These are phyloP conservation scores for Pseudonitzschia delicatissima DNA, from an alignment of 108 stramenopile genomes.

Conservation along the genomic window DNA sequence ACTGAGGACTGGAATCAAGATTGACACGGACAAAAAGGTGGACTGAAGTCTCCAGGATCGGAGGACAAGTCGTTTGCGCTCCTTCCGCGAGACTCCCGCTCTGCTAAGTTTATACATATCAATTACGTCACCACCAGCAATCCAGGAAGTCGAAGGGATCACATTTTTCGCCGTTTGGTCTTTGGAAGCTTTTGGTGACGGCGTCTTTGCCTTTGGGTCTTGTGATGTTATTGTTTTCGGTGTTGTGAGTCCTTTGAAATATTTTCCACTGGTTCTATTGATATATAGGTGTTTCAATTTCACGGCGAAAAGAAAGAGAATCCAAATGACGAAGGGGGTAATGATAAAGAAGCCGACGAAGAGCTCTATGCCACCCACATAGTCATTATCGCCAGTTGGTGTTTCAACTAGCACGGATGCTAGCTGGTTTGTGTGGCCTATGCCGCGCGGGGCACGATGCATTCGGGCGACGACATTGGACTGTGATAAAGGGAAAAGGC, in stretches of 20 bases:
- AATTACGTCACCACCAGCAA: constrained; percentile 36
- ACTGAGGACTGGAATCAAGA: constrained; percentile 31
- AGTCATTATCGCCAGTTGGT: not conserved
- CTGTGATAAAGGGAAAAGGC: not conserved
- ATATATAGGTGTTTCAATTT: not conserved
- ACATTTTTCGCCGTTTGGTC: not conserved
- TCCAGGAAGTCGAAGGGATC: not conserved
- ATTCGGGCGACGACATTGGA: not conserved
- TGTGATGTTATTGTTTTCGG: not conserved
- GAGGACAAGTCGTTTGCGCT: constrained; percentile 19
- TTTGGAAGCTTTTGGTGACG: not conserved
- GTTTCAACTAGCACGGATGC: not conserved
- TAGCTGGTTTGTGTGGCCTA: not conserved
- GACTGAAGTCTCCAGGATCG: constrained; percentile 44
- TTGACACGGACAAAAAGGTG: constrained; percentile 21
- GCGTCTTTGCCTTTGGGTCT: not conserved
- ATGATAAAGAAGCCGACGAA: constrained; percentile 1
- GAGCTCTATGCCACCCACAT: not conserved
- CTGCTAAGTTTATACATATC: constrained; percentile 30
- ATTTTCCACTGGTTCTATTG: not conserved
- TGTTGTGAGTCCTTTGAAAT: not conserved
- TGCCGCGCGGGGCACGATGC: constrained; percentile 6
- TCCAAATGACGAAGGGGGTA: not conserved
- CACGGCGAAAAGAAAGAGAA: not conserved
- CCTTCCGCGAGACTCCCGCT: constrained; percentile 21